These are phyloP conservation scores for Thelonectria rubi DNA, from an alignment of 2,329 filamentous ascomycete genomes.

Conservation along the genomic window DNA sequence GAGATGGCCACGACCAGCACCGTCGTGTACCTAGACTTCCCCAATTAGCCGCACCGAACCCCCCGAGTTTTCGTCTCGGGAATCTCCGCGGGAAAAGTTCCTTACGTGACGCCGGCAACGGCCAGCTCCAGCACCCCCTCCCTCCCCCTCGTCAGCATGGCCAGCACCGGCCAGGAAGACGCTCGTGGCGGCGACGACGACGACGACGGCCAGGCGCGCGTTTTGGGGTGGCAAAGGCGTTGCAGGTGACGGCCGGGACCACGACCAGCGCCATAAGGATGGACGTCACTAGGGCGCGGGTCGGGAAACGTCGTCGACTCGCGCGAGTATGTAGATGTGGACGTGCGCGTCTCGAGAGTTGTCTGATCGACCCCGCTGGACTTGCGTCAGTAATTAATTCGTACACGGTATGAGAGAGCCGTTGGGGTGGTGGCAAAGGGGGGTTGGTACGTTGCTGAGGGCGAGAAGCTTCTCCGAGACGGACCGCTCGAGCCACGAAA, in stretches of 20 bases:
- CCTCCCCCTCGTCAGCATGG: not conserved
- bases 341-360: not conserved
- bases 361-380: not conserved
- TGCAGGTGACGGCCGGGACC: not conserved
- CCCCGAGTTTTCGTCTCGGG: no score
- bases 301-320: not conserved
- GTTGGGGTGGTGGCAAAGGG: no score
- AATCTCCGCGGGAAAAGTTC: not conserved
- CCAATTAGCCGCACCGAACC: no score
- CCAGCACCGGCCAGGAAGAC: not conserved
- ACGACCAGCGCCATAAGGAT: not conserved
- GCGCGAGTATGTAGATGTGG: not conserved
- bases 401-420: no score
- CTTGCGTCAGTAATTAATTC: not conserved
- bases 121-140: not conserved
- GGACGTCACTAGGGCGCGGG: not conserved
- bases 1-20: not conserved
- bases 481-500: conserved; percentile 3
- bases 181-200: not conserved
- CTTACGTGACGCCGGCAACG: not conserved
- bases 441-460: not conserved
- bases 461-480: not conserved
- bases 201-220: not conserved
- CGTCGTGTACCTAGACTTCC: not conserved
- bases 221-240: not conserved